Evolutionary conservation across 345 rosid genomes (phyloP).

Genomic region (Citropsis articulata): DNA sequence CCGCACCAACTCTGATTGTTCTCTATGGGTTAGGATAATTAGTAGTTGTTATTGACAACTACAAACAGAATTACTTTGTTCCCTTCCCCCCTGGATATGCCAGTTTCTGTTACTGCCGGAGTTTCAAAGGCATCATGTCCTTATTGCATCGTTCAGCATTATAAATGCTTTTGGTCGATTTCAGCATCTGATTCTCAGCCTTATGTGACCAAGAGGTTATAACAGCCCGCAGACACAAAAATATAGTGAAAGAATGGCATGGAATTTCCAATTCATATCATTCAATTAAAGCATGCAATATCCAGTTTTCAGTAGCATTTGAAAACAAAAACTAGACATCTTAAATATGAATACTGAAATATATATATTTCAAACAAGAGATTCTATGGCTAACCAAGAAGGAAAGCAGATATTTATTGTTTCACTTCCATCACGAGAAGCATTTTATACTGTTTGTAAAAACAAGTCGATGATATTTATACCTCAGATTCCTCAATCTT

Average conservation of each 20-base stretch:
- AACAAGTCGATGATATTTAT: not conserved
- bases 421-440: constrained; percentile 13
- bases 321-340: not conserved
- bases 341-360: not conserved
- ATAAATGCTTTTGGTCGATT: not conserved
- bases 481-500: constrained; percentile 99
- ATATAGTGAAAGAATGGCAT: not conserved
- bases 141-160: not conserved
- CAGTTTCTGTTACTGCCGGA: not conserved
- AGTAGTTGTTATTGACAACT: not conserved
- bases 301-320: not conserved
- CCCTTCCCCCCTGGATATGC: not conserved
- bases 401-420: not conserved
- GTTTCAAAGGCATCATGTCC: not conserved
- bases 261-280: not conserved
- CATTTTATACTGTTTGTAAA: constrained; percentile 15
- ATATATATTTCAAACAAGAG: not conserved
- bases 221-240: not conserved
- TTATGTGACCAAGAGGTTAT: not conserved
- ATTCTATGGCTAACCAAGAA: not conserved
- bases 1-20: not conserved
- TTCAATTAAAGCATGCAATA: not conserved
- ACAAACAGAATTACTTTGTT: not conserved
- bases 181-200: not conserved
- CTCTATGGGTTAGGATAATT: not conserved